Conservation (phyloP, 257 asterid species). For the Solanum infundibuliforme region DNA sequence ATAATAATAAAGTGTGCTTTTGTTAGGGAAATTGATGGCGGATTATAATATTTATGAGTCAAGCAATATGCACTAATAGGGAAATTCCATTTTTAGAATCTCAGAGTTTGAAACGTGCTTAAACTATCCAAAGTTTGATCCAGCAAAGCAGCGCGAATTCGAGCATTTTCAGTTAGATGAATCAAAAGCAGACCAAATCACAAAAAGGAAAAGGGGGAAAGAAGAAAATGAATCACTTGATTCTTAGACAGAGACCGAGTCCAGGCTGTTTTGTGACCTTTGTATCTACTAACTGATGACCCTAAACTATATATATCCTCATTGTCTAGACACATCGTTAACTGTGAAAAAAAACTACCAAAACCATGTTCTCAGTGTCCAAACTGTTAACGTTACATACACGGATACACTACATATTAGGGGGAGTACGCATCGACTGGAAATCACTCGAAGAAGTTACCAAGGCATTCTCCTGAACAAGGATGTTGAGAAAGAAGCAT, state of each 20-base stretch:
- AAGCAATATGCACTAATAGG: background rate
- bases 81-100: background rate
- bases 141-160: background rate
- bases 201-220: background rate
- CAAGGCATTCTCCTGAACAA: background rate
- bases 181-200: background rate
- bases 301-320: background rate
- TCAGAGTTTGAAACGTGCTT: background rate
- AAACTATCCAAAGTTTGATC: background rate
- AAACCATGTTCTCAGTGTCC: conserved; percentile 1
- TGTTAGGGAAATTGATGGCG: background rate
- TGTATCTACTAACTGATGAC: background rate
- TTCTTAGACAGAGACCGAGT: background rate
- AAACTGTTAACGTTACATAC: conserved; percentile 9
- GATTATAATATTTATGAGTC: background rate
- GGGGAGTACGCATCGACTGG: background rate
- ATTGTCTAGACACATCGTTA: background rate
- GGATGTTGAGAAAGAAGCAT: background rate
- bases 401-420: background rate
- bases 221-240: background rate
- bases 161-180: background rate
- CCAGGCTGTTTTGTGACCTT: background rate
- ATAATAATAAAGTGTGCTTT: background rate
- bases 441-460: background rate
- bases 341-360: background rate